Evolutionary conservation across 306 rosid genomes (phyloP).

Genomic region (Geum urbanum): DNA sequence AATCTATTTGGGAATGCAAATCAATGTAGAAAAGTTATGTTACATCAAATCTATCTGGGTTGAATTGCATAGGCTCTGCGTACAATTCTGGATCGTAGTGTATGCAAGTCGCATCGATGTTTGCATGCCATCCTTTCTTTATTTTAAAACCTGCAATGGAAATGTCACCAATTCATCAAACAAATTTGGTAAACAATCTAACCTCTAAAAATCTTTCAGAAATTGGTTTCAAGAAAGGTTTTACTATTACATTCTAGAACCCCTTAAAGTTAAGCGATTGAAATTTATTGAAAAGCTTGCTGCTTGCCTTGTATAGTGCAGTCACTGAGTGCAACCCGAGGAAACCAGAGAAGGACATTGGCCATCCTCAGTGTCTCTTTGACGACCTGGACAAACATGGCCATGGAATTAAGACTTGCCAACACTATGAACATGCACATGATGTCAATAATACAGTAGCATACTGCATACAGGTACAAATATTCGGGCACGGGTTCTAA

Average conservation of each 20-base stretch:
- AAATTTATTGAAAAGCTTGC: constrained; percentile 3
- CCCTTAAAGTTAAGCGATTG: not conserved
- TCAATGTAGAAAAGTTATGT: not conserved
- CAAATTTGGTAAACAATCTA: not conserved
- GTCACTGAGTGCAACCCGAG: constrained; percentile 61
- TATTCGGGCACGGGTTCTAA: not conserved
- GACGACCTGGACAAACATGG: constrained; percentile 42
- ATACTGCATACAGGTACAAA: not conserved
- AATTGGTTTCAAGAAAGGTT: not conserved
- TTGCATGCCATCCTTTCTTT: constrained; percentile 74
- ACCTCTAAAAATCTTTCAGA: not conserved
- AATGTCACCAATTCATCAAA: not conserved
- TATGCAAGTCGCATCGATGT: constrained; percentile 62
- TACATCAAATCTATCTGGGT: constrained; percentile 78
- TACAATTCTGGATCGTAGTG: constrained; percentile 56
- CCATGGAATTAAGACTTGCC: constrained; percentile 22
- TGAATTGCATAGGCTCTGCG: constrained; percentile 54
- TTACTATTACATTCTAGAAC: not conserved
- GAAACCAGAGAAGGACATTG: constrained; percentile 65
- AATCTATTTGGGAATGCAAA: not conserved
- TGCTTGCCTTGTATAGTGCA: constrained; percentile 55
- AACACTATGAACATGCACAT: not conserved
- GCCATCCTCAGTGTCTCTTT: constrained; percentile 78
- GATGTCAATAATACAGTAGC: constrained; percentile 9
- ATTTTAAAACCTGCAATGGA: constrained; percentile 46